phyloP scores from a whole-genome alignment of 495 filamentous ascomycete genomes.

The Aspergillus indologenus region DNA sequence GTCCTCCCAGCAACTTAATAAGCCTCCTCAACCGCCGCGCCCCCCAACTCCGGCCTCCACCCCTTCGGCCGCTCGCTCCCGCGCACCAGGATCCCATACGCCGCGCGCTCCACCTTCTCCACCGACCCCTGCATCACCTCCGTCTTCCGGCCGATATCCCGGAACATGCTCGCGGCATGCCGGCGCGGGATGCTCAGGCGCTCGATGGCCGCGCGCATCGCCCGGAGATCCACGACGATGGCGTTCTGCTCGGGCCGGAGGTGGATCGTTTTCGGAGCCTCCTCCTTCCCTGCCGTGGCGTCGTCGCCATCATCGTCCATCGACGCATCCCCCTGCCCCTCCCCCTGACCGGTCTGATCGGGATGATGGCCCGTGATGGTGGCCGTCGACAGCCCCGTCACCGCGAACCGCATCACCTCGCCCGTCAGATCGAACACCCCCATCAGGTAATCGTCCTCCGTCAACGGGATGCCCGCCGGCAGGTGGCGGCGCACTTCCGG shows the following conservation, averaged over 20 bases:
- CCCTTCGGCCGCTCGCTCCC: constrained; percentile 87
- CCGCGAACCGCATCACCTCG: constrained; percentile 94
- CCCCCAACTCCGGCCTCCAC: constrained; percentile 79
- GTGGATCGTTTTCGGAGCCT: background rate
- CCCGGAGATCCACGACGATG: constrained; percentile 71
- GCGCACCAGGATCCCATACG: constrained; percentile 80
- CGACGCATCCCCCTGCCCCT: background rate
- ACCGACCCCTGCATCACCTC: constrained; percentile 85
- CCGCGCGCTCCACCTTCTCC: constrained; percentile 86
- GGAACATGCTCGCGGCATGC: constrained; percentile 40
- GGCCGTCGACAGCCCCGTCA: constrained; percentile 55
- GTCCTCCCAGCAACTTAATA: constrained; percentile 33
- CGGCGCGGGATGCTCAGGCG: constrained; percentile 52
- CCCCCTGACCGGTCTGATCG: too few species aligned
- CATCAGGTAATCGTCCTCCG: constrained; percentile 81
- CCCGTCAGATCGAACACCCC: constrained; percentile 91
- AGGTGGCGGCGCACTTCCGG: constrained; percentile 53
- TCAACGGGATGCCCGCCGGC: constrained; percentile 56
- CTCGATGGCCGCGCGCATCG: constrained; percentile 71
- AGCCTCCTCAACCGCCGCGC: constrained; percentile 40
- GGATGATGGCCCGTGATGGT: too few species aligned
- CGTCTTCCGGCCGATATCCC: constrained; percentile 73
- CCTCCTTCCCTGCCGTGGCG: background rate
- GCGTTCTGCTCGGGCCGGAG: constrained; percentile 30
- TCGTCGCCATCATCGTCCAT: constrained; percentile 20